phyloP scores from a whole-genome alignment of 2,329 filamentous ascomycete species.

The Xenosphaeropsis pyriputrescens region DNA sequence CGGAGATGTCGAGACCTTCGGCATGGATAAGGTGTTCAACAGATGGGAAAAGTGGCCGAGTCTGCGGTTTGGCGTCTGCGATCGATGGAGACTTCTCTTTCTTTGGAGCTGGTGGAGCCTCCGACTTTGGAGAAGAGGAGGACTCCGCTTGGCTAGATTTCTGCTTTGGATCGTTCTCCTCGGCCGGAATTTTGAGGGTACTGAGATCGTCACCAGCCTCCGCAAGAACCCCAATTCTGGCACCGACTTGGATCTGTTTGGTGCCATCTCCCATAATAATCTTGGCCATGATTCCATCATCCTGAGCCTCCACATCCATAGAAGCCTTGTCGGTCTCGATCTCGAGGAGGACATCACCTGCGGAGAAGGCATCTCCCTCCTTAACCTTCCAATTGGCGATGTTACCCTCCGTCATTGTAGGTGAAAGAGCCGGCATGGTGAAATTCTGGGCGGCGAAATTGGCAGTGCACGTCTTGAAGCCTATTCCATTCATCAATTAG shows the following conservation, averaged over 20 bases:
- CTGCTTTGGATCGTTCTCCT: constrained; percentile 29
- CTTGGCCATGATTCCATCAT: constrained; percentile 76
- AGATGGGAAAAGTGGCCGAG: constrained; percentile 66
- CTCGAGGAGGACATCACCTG: constrained; percentile 78
- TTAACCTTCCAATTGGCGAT: constrained; percentile 77
- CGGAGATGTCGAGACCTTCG: constrained; percentile 61
- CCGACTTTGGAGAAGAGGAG: constrained; percentile 9
- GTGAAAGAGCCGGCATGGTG: constrained; percentile 81
- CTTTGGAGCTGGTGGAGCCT: constrained; percentile 4
- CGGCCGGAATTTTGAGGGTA: constrained; percentile 59
- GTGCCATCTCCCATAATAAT: constrained; percentile 60
- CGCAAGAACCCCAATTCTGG: constrained; percentile 69
- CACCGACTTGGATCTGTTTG: constrained; percentile 66
- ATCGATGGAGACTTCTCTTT: constrained; percentile 4
- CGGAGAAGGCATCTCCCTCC: constrained; percentile 69
- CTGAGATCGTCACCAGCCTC: constrained; percentile 69
- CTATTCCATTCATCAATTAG: constrained; percentile 22
- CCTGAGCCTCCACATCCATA: constrained; percentile 90
- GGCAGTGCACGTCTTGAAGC: constrained; percentile 46
- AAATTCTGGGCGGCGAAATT: constrained; percentile 70
- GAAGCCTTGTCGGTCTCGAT: constrained; percentile 92
- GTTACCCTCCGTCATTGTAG: constrained; percentile 89
- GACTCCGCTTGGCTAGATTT: constrained; percentile 13
- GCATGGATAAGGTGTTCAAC: constrained; percentile 69
- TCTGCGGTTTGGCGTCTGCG: constrained; percentile 38